Evolutionary conservation across 2,329 filamentous ascomycete genomes (phyloP), one percentile per base, ranked within the genome.

Genomic region (Trichoderma koningiopsis): DNA sequence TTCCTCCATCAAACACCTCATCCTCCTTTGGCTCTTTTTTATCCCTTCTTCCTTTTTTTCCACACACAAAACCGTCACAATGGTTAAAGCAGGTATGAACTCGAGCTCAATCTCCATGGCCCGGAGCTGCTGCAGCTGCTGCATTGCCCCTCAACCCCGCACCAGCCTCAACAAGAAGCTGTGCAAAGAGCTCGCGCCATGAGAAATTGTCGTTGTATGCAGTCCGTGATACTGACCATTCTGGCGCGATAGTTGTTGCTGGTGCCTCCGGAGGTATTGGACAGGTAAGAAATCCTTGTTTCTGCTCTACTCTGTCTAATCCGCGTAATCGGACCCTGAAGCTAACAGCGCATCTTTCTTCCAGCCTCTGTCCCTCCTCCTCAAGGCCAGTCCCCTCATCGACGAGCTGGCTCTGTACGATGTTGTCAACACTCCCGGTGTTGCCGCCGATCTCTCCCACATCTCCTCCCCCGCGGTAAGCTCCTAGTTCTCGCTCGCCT

Each of bases 241-340:
- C 31, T 58, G 37, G 47, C 37, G 68, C 68, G 10, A 56, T 70
- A 90, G 87, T 89, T 80, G 95, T 99, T 86, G 94, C 96, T 84
- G 96, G 96, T 84, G 96, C 95, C 81, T 91, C 95, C 82, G 96
- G 96, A 85, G 96, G 96, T 86, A 99, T 99, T 89, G 96, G 95
- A 83, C 95, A 97, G 90, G 94, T 96, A 81, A 52, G 63, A n/a
- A 10, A 4, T 11, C n/a, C 24, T 77, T 85, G 79, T 47, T 52
- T 58, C 65, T 56, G 27, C 19, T 43, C 16, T n/a, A 8, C 0
- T 2, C 40, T 64, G 22, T 35, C 3, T 14, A 37, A 7, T 35
- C 16, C 47, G n/a, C 29, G 22, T 27, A 33, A 57, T 49, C 19
- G 47, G 35, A 49, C 33, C 27, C 40, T 6, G 8, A 19, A 55